Percentiles rank a stretch among this genome's conserved stretches.
phyloP scores from a whole-genome alignment of 2,329 filamentous ascomycete genomes.

The Colletotrichum ledebouriae region DNA sequence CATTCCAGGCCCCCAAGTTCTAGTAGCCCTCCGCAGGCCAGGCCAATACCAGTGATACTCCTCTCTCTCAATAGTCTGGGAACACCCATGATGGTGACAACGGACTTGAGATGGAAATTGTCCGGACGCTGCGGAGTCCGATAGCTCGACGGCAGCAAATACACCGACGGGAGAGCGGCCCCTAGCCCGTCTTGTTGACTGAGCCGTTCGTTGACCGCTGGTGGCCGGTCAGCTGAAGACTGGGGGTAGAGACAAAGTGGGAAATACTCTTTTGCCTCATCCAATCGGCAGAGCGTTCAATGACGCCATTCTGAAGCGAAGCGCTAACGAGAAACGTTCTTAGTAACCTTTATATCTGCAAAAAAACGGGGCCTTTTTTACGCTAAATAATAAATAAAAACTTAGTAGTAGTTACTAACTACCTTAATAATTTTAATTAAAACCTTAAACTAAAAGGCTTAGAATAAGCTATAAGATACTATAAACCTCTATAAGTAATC shows the following conservation, averaged over 20 bases:
- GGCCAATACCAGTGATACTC: constrained; percentile 6
- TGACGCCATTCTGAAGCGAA: constrained; percentile 13
- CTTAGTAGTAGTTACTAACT: too few relatives aligned
- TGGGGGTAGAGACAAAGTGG: constrained; percentile 10
- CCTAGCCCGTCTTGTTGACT: not conserved
- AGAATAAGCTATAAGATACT: too few relatives aligned
- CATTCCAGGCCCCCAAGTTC: constrained; percentile 8
- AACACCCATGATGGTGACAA: constrained; percentile 12
- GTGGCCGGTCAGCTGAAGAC: constrained; percentile 12
- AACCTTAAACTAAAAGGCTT: too few relatives aligned
- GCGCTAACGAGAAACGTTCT: constrained; percentile 12
- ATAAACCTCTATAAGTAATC: too few relatives aligned
- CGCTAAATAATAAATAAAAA: too few relatives aligned
- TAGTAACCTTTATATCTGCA: too few relatives aligned
- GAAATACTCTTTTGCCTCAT: constrained; percentile 2
- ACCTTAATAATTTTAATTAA: too few relatives aligned
- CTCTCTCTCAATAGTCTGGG: constrained; percentile 17
- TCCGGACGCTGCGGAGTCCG: constrained; percentile 25
- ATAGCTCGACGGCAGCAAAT: not conserved
- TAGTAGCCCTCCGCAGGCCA: not conserved
- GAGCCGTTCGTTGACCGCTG: constrained; percentile 18
- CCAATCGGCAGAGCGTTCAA: constrained; percentile 26
- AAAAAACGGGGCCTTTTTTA: too few relatives aligned
- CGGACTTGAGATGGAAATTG: constrained; percentile 36
- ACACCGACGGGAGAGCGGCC: too few relatives aligned